These are phyloP conservation scores for Cyberlindnera bimundalis DNA, from an alignment of 805 yeast species.

Conservation along the genomic window DNA sequence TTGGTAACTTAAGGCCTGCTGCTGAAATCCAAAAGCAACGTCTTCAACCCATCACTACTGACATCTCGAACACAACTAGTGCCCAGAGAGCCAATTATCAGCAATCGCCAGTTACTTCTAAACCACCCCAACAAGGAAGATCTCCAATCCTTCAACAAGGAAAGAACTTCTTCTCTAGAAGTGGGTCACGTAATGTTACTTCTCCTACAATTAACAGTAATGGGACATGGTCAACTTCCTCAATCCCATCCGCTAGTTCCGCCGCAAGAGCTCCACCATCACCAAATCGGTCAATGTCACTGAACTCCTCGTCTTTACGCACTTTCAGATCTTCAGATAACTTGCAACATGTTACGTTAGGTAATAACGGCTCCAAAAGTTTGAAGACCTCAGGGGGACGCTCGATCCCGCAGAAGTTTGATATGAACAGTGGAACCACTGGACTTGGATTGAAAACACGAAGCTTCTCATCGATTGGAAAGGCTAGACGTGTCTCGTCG, in stretches of 20 bases:
- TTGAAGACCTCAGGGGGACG: constrained; percentile 40
- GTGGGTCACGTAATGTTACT: constrained; percentile 20
- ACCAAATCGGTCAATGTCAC: constrained; percentile 33
- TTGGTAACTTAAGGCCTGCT: not conserved
- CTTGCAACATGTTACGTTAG: constrained; percentile 14
- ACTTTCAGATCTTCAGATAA: constrained; percentile 29
- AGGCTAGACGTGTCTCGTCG: constrained; percentile 26
- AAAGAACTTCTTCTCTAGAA: constrained; percentile 32
- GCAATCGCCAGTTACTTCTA: constrained; percentile 15
- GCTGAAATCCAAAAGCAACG: constrained; percentile 4
- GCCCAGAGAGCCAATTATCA: constrained; percentile 16
- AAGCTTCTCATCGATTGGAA: constrained; percentile 39
- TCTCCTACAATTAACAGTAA: constrained; percentile 21
- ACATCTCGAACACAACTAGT: constrained; percentile 9
- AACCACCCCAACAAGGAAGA: constrained; percentile 13
- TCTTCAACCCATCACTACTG: constrained; percentile 14
- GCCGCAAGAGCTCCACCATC: constrained; percentile 16
- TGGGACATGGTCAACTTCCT: constrained; percentile 8
- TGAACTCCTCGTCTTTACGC: constrained; percentile 32
- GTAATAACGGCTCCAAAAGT: constrained; percentile 31
- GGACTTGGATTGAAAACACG: constrained; percentile 44
- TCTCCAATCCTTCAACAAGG: constrained; percentile 40
- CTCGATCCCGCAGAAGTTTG: constrained; percentile 44
- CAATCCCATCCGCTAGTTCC: constrained; percentile 1
- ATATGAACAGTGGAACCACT: constrained; percentile 27